Base-by-base conservation (phyloP, 2,329 filamentous ascomycete genomes). In the Fusarium udum region DNA sequence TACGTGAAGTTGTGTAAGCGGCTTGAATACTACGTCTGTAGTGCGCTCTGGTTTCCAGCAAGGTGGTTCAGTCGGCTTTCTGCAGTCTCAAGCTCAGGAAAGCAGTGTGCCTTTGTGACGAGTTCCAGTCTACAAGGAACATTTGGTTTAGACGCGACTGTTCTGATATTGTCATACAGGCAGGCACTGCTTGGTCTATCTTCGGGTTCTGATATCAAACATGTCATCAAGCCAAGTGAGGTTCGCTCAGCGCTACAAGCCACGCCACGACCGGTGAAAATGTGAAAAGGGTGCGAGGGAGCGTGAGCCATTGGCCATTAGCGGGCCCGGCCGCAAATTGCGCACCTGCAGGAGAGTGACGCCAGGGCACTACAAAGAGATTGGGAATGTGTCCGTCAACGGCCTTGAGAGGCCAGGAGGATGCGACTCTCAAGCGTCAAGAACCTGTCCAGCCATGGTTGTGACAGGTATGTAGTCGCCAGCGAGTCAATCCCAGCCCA, bases 1-100 rank as follows among this genome's bases (percentile, higher is more conserved):
- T 76, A 67, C 61, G 59, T 61, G 69, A 72, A 60, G 71, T 69
- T 73, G 66, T 76, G 74, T 75, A 75, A 73, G 69, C 64, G 72
- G 72, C 74, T 77, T 74, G 62, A 42, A 55, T 58, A 62, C 55
- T 61, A 61, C 57, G 60, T 57, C 46, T 69, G 59, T 61, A 61
- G 61, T 72, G 64, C 52, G 51, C 60, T 65, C 61, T 36, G 60
- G 53, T 61, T 76, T 65, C 73, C 64, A 75, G 63, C 52, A 67
- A 69, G 36, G 46, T 64, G 71, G 73, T 67, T 76, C 71, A 42
- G 46, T 67, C 53, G 64, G 71, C 51, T 61, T 60, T 67, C 40
- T 67, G 20, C 63, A 65, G 60, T 71, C 55, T 62, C 64, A 67
- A 67, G 64, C 56, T 60, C 62, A 31, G 55, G 39, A 40, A 48